Conservation (phyloP, 2,329 filamentous ascomycete species). For the Fusarium oligoseptatum region DNA sequence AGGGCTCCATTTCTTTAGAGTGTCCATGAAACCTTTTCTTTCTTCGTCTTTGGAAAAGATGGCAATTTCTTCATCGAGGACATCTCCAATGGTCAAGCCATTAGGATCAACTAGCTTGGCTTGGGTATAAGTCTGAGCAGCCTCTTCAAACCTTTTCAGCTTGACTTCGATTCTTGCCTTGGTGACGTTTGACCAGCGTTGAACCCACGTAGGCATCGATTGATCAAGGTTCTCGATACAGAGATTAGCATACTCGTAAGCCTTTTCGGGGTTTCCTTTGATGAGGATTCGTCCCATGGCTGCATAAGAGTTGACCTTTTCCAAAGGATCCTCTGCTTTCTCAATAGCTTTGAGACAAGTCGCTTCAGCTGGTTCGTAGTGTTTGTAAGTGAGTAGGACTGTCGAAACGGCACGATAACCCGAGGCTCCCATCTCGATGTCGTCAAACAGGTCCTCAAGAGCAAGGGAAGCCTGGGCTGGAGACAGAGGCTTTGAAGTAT, state of each 20-base stretch:
- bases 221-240: slow-evolving; percentile 11
- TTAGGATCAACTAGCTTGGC: slow-evolving; percentile 39
- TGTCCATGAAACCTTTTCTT: slow-evolving; percentile 23
- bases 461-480: slow-evolving; percentile 32
- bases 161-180: slow-evolving; percentile 37
- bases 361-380: slow-evolving; percentile 25
- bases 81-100: slow-evolving; percentile 30
- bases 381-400: slow-evolving; percentile 30
- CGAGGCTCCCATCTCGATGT: slow-evolving; percentile 27
- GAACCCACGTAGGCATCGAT: slow-evolving; percentile 19
- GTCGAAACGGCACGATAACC: slow-evolving; percentile 40
- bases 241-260: slow-evolving; percentile 16
- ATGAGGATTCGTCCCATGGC: slow-evolving; percentile 32
- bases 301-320: slow-evolving; percentile 31
- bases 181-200: slow-evolving; percentile 29
- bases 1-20: slow-evolving; percentile 42
- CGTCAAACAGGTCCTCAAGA: slow-evolving; percentile 36
- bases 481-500: background rate
- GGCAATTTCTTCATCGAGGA: slow-evolving; percentile 38
- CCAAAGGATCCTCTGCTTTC: slow-evolving; percentile 14
- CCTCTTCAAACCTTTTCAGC: slow-evolving; percentile 17
- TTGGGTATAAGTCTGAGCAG: slow-evolving; percentile 28
- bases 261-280: slow-evolving; percentile 21
- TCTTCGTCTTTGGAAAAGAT: slow-evolving; percentile 29
- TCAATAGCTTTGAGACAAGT: slow-evolving; percentile 36